Conservation (phyloP, 2,329 filamentous ascomycete genomes). For the Pseudodiploospora longispora region DNA sequence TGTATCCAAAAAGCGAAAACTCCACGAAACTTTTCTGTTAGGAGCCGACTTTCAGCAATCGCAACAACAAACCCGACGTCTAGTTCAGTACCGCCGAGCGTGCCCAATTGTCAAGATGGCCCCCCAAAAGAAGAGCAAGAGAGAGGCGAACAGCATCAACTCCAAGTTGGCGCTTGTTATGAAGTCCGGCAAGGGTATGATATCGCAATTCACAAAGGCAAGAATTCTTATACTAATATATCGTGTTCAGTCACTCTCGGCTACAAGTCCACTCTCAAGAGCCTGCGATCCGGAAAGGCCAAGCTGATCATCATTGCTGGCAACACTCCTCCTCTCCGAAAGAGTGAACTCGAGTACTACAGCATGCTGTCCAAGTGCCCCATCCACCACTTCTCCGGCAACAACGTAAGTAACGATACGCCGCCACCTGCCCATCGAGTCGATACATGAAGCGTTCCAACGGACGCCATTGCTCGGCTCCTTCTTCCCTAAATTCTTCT, state of each 20-base stretch:
- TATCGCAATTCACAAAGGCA: background rate
- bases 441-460: background rate
- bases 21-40: constrained; percentile 16
- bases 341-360: constrained; percentile 96
- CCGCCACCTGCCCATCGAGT: constrained; percentile 15
- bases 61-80: constrained; percentile 19
- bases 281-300: constrained; percentile 89
- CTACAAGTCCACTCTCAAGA: constrained; percentile 58
- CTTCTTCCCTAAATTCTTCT: background rate
- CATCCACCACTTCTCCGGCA: constrained; percentile 96
- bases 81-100: constrained; percentile 19
- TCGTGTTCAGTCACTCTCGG: constrained; percentile 29
- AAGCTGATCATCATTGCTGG: constrained; percentile 92
- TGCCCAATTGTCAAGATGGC: constrained; percentile 50
- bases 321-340: constrained; percentile 96
- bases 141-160: constrained; percentile 67
- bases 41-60: constrained; percentile 16
- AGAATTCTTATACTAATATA: constrained; percentile 3
- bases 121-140: constrained; percentile 72
- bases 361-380: constrained; percentile 87
- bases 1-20: constrained; percentile 11
- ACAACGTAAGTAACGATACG: constrained; percentile 77
- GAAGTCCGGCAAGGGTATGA: constrained; percentile 67
- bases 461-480: no score
- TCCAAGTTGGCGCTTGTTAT: constrained; percentile 54